phyloP scores from a whole-genome alignment of 495 filamentous ascomycete species.

The Arthonia radiata region DNA sequence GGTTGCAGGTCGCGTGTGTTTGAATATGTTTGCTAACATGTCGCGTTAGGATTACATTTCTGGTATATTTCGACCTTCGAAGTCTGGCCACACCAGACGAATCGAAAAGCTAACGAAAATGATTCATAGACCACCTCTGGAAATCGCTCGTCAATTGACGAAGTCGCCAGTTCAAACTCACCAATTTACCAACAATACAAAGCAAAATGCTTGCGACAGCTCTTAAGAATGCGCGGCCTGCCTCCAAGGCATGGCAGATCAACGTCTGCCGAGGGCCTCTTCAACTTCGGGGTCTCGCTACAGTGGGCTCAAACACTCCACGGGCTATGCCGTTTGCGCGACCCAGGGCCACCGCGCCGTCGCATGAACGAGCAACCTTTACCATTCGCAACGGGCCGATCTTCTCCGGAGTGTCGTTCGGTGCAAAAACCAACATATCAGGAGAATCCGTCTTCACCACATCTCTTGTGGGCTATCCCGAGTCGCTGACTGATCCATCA shows the following conservation, averaged over 20 bases:
- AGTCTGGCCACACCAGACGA: constrained; percentile 10
- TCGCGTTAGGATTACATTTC: constrained; percentile 68
- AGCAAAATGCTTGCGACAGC: no score
- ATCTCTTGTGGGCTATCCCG: constrained; percentile 81
- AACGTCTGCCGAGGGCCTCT: no score
- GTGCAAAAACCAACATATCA: constrained; percentile 72
- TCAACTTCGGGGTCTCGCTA: no score
- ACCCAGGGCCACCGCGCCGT: constrained; percentile 27
- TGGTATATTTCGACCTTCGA: constrained; percentile 27
- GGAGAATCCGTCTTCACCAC: constrained; percentile 93
- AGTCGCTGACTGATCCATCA: constrained; percentile 94
- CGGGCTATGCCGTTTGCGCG: constrained; percentile 23
- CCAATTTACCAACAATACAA: constrained; percentile 2
- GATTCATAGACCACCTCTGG: constrained; percentile 74
- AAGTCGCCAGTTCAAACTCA: constrained; percentile 8
- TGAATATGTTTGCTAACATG: constrained; percentile 11
- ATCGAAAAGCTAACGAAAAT: constrained; percentile 11
- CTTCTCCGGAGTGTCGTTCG: constrained; percentile 82
- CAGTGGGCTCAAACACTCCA: constrained; percentile 38
- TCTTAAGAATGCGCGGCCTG: no score
- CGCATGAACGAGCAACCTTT: constrained; percentile 63
- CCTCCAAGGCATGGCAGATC: no score
- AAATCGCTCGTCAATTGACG: constrained; percentile 66
- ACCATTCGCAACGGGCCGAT: constrained; percentile 82
- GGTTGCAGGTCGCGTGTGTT: constrained; percentile 2